A percentile compares a stretch with the other conserved stretches of the same genome.
Conservation (phyloP, 306 rosid genomes). For the Prosopis cineraria region DNA sequence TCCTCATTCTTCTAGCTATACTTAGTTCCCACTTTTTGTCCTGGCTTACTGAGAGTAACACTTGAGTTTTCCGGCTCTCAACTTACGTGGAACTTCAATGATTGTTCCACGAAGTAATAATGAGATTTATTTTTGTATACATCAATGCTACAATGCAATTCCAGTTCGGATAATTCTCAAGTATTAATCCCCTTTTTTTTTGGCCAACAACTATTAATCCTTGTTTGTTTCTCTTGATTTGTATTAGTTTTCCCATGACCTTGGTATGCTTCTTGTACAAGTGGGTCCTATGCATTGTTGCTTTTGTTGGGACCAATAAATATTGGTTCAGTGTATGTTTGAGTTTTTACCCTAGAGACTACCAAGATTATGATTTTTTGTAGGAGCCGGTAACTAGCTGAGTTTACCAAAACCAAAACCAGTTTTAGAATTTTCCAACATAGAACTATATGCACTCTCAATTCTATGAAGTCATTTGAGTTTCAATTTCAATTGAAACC, state of each 20-base stretch:
- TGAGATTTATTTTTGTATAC: background rate
- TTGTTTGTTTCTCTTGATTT: background rate
- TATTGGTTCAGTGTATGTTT: background rate
- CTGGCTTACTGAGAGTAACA: background rate
- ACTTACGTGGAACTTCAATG: slow-evolving; percentile 4
- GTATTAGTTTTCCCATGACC: background rate
- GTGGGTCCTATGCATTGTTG: too few species aligned
- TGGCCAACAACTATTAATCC: too few species aligned
- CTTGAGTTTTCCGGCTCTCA: slow-evolving; percentile 23
- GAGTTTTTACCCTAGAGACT: background rate
- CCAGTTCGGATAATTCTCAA: background rate
- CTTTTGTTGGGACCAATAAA: too few species aligned
- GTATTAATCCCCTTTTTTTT: too few species aligned
- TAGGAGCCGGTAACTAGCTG: too few species aligned
- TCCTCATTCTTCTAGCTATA: slow-evolving; percentile 10
- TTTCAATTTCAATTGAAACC: too few species aligned
- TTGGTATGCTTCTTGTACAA: background rate
- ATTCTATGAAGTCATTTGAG: too few species aligned
- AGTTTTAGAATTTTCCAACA: too few species aligned
- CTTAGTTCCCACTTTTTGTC: slow-evolving; percentile 21
- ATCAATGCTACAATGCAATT: background rate
- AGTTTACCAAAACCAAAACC: too few species aligned
- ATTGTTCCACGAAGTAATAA: background rate
- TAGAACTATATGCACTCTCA: too few species aligned
- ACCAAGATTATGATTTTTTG: too few species aligned